These are phyloP conservation scores for Plasmodium adleri DNA, from an alignment of 169 alveolate genomes.

Conservation along the genomic window DNA sequence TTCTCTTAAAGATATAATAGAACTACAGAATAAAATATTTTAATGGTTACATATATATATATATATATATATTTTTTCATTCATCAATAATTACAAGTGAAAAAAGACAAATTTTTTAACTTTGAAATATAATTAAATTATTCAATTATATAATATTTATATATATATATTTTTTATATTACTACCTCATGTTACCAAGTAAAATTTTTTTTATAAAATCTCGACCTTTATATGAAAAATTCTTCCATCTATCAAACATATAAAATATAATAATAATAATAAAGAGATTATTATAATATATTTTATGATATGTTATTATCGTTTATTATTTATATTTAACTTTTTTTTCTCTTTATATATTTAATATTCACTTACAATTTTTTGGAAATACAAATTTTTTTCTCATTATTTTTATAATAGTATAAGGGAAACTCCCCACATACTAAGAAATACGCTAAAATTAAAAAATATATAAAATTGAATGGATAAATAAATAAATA, in stretches of 20 bases:
- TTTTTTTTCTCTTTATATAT: conserved; percentile 6
- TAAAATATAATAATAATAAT: not conserved
- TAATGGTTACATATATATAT: not conserved
- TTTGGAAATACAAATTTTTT: conserved; percentile 1
- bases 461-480: not conserved
- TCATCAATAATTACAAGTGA: no score
- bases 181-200: conserved; percentile 36
- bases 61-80: not conserved
- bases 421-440: conserved; percentile 47
- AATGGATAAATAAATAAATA: no score
- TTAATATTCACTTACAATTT: conserved; percentile 2
- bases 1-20: conserved; percentile 44
- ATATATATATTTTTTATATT: not conserved
- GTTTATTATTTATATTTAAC: no score
- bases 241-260: conserved; percentile 15
- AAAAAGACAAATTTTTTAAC: no score
- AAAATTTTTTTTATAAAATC: conserved; percentile 35
- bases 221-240: conserved; percentile 46
- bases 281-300: not conserved
- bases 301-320: not conserved
- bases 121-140: not conserved
- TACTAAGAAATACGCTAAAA: conserved; percentile 43
- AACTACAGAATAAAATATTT: conserved; percentile 9
- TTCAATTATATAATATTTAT: not conserved
- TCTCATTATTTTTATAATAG: conserved; percentile 16